These are phyloP conservation scores for Colletotrichum gloeosporioides DNA, from an alignment of 2,329 filamentous ascomycete genomes.

Conservation along the genomic window DNA sequence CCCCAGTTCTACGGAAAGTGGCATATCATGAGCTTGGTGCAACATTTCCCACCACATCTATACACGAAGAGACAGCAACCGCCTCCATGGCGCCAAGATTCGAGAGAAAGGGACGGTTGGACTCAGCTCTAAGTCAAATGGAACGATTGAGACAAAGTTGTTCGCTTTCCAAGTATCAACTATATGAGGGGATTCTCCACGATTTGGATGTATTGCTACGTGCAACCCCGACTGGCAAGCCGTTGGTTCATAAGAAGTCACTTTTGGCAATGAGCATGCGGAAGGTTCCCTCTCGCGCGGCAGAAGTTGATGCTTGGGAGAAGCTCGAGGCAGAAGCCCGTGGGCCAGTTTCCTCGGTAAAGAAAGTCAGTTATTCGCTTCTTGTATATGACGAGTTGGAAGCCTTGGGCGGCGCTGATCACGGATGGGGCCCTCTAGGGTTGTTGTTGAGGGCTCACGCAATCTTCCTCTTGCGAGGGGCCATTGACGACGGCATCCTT, in stretches of 20 bases:
- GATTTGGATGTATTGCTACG: constrained; percentile 34
- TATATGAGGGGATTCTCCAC: constrained; percentile 37
- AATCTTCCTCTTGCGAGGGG: constrained; percentile 45
- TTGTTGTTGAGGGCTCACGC: constrained; percentile 52
- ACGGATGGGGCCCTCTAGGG: constrained; percentile 52
- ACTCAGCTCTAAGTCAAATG: background rate
- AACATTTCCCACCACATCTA: background rate
- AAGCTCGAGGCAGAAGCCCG: constrained; percentile 40
- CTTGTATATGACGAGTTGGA: constrained; percentile 57
- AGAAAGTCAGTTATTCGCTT: constrained; percentile 43
- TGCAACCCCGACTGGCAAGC: constrained; percentile 23
- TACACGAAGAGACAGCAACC: background rate
- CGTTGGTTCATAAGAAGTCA: constrained; percentile 32
- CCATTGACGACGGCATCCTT: constrained; percentile 47
- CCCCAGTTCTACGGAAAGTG: constrained; percentile 14
- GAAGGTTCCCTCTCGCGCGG: constrained; percentile 52
- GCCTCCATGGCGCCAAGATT: background rate
- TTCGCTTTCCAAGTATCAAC: constrained; percentile 29
- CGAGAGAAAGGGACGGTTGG: background rate
- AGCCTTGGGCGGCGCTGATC: constrained; percentile 39
- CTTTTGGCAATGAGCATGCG: constrained; percentile 55
- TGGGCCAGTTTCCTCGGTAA: constrained; percentile 38
- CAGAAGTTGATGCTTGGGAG: constrained; percentile 48
- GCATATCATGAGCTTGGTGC: background rate
- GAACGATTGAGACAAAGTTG: constrained; percentile 15